Conservation (phyloP, 2,329 filamentous ascomycete genomes). For the Xylariaceae sp. region DNA sequence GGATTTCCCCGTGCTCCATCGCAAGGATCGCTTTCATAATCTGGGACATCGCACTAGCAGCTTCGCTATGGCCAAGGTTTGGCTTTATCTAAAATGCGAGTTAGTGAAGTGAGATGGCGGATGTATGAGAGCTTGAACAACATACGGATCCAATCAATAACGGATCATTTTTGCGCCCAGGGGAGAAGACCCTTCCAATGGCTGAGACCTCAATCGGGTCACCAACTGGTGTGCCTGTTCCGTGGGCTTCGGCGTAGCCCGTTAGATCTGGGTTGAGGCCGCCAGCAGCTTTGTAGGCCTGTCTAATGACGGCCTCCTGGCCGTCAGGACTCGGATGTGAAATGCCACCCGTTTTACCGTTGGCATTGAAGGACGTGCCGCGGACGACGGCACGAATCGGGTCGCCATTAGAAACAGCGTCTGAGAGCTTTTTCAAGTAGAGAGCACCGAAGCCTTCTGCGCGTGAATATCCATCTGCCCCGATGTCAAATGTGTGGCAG, state of each 20-base stretch:
- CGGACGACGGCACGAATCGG: conserved; percentile 30
- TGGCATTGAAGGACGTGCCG: conserved; percentile 35
- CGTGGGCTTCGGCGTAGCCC: conserved; percentile 35
- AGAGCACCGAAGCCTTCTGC: conserved; percentile 27
- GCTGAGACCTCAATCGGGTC: conserved; percentile 24
- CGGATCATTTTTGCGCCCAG: background rate
- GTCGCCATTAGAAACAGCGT: conserved; percentile 12
- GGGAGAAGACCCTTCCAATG: background rate
- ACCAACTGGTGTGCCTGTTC: conserved; percentile 25
- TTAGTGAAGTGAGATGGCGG: background rate
- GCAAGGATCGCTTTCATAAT: conserved; percentile 10
- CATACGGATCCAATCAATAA: background rate
- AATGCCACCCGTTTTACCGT: conserved; percentile 39
- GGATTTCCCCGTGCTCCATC: conserved; percentile 29
- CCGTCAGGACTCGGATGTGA: conserved; percentile 36
- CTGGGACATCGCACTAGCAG: background rate
- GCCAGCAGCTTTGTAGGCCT: conserved; percentile 32
- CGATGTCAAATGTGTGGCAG: conserved; percentile 24
- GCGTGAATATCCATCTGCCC: conserved; percentile 28
- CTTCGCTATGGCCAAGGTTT: conserved; percentile 15
- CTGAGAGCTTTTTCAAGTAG: conserved; percentile 27
- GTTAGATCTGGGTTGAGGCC: conserved; percentile 32
- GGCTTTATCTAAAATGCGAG: background rate
- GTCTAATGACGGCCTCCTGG: conserved; percentile 31
- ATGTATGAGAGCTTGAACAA: background rate